A percentile compares a stretch with the other conserved stretches of the same genome.
phyloP scores from a whole-genome alignment of 495 filamentous ascomycete genomes.

The Cladorrhinum samala region DNA sequence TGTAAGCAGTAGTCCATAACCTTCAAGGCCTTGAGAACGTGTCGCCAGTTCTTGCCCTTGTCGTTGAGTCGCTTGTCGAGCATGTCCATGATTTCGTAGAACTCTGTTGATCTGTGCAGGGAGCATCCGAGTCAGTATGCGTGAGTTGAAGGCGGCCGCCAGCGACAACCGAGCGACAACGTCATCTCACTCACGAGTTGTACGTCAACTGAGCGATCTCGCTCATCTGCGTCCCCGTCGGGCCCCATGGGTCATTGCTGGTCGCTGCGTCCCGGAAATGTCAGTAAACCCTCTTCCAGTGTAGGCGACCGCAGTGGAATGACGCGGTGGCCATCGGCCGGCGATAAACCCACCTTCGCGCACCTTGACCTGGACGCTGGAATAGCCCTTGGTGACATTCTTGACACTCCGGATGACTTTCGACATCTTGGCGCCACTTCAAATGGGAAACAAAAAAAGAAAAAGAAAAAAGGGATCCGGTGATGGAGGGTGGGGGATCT shows the following conservation, averaged over 20 bases:
- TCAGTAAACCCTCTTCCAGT: slow-evolving; percentile 8
- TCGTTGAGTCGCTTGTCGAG: slow-evolving; percentile 98
- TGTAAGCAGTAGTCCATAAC: slow-evolving; percentile 98
- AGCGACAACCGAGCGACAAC: not conserved
- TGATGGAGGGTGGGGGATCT: not conserved
- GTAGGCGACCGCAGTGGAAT: not conserved
- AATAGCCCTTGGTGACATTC: slow-evolving; percentile 99
- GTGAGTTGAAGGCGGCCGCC: not conserved
- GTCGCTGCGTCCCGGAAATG: slow-evolving; percentile 56
- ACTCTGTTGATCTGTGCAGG: slow-evolving; percentile 57
- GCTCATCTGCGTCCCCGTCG: slow-evolving; percentile 96
- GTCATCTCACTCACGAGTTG: slow-evolving; percentile 64
- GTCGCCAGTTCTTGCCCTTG: slow-evolving; percentile 99
- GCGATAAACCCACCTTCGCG: slow-evolving; percentile 79
- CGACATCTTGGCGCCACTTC: slow-evolving; percentile 62
- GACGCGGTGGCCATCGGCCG: not conserved
- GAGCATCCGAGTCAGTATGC: not conserved
- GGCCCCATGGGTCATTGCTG: slow-evolving; percentile 99
- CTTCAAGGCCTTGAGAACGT: slow-evolving; percentile 95
- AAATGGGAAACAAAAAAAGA: not conserved
- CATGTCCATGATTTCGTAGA: slow-evolving; percentile 99
- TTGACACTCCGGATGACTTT: slow-evolving; percentile 97
- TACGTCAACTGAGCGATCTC: slow-evolving; percentile 97
- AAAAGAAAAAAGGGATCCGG: slow-evolving; percentile 1
- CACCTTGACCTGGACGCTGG: slow-evolving; percentile 94